Evolutionary conservation across 1,284 basidiomycete genomes (phyloP).

Genomic region (Polyporus tsugae): DNA sequence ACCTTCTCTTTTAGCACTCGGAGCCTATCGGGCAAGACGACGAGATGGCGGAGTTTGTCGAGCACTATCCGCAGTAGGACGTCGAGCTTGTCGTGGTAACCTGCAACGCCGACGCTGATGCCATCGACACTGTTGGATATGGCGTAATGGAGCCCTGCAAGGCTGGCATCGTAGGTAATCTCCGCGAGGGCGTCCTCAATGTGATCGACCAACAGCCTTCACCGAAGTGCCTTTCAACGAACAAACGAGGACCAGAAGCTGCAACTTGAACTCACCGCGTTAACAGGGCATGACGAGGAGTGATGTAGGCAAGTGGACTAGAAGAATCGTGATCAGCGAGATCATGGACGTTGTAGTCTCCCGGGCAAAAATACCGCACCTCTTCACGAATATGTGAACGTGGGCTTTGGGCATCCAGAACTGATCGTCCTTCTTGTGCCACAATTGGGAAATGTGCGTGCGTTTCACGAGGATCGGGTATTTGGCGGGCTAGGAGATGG

Average conservation of each 20-base stretch:
- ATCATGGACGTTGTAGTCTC: neutral
- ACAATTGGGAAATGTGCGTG: conserved; percentile 32
- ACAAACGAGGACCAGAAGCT: neutral
- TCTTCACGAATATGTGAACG: conserved; percentile 36
- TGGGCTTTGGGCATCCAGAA: conserved; percentile 44
- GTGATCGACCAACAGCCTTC: conserved; percentile 41
- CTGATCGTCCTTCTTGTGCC: conserved; percentile 44
- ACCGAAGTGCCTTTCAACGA: neutral
- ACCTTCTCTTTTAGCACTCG: conserved; percentile 42
- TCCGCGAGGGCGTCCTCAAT: conserved; percentile 42
- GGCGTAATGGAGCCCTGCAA: conserved; percentile 69
- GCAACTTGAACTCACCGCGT: conserved; percentile 31
- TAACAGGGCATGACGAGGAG: conserved; percentile 39
- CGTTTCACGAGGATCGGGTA: conserved; percentile 34
- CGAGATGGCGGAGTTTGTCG: conserved; percentile 32
- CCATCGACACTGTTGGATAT: conserved; percentile 54
- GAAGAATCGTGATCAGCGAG: neutral
- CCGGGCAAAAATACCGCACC: conserved; percentile 22
- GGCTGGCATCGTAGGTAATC: conserved; percentile 66
- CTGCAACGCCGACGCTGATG: conserved; percentile 56
- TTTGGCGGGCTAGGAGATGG: conserved; percentile 31
- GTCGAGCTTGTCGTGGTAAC: conserved; percentile 75
- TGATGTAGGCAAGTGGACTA: conserved; percentile 39
- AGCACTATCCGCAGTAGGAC: conserved; percentile 53
- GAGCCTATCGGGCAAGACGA: conserved; percentile 34